Evolutionary conservation across 306 rosid genomes (phyloP), one percentile per base, ranked within the genome.

Genomic region (Styphnolobium japonicum): DNA sequence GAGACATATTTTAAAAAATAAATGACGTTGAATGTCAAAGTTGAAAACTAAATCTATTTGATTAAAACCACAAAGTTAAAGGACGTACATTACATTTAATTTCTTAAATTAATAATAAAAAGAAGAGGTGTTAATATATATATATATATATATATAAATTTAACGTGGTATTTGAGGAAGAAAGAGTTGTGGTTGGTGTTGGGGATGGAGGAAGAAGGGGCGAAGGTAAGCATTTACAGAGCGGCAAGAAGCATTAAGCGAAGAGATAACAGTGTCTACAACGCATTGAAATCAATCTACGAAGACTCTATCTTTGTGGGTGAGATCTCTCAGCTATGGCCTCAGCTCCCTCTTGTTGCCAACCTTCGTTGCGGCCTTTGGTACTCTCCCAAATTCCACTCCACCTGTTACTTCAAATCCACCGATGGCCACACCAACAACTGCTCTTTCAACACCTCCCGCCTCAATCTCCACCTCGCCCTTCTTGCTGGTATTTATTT

Each of bases 401-500:
- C 92, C 37, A 82, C 89, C n/a, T 95, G 97, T 78, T 95, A 95
- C 84, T 95, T 95, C 87, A 92, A 95, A 60, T 95, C 98, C 87
- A 92, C 98, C 56, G 98, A 95, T 52, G 98, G 98, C 84, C 98
- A 95, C 89, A 87, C 78, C 88, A 91, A 95, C 68, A 95, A 92
- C 22, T 90, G 93, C 63, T 91, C 98, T 77, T 92, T 95, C 92
- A 88, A 34, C 73, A 92, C 94, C 27, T 86, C 98, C 18, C 94
- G 98, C 78, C 98, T 95, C 85, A 95, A 92, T 34, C 91, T 92
- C 78, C 98, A 95, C 34, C 85, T 91, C 1, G 95, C 98, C 6
- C 96, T 62, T 2, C 97, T 95, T 22, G 97, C 97, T 23, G 95
- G 97, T 88, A n/a, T n/a, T n/a, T n/a, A n/a, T n/a, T n/a, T n/a